phyloP scores from a whole-genome alignment of 768 basidiomycete genomes.

The Lentinula sp. region DNA sequence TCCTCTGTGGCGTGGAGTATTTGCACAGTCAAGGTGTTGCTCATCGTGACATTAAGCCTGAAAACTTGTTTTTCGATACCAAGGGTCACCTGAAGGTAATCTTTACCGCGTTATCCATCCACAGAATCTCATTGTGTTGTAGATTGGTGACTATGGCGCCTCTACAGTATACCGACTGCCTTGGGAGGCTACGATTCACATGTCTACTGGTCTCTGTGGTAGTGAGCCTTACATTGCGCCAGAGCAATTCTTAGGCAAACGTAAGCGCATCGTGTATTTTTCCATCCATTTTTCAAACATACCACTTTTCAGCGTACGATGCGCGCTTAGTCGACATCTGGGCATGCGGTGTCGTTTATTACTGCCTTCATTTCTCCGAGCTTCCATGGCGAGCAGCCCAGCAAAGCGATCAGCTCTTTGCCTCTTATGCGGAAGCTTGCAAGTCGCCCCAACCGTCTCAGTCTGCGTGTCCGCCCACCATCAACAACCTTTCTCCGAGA shows the following conservation, averaged over 20 bases:
- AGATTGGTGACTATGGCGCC: conserved; percentile 98
- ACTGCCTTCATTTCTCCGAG: conserved; percentile 97
- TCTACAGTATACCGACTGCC: conserved; percentile 98
- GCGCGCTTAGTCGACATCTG: conserved; percentile 96
- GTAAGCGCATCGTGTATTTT: conserved; percentile 51
- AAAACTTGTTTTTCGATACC: conserved; percentile 93
- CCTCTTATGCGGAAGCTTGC: conserved; percentile 63
- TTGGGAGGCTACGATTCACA: conserved; percentile 95
- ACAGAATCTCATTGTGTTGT: not conserved
- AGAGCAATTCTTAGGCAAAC: conserved; percentile 94
- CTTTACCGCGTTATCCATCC: conserved; percentile 16
- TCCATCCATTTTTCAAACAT: conserved; percentile 23
- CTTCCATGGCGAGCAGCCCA: conserved; percentile 97
- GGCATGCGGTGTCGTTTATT: conserved; percentile 96
- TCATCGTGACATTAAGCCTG: conserved; percentile 96
- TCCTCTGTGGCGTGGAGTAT: conserved; percentile 82
- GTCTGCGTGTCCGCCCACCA: conserved; percentile 55
- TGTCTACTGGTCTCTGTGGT: conserved; percentile 95
- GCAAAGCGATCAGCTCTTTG: conserved; percentile 71
- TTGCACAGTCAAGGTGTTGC: conserved; percentile 96
- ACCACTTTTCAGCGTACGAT: conserved; percentile 73
- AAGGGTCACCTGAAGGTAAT: conserved; percentile 88
- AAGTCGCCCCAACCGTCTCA: conserved; percentile 37
- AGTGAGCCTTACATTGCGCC: conserved; percentile 99
- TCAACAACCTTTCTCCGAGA: conserved; percentile 84